These are phyloP conservation scores for Diaporthe humulicola DNA, from an alignment of 2,329 filamentous ascomycete genomes.

Conservation along the genomic window DNA sequence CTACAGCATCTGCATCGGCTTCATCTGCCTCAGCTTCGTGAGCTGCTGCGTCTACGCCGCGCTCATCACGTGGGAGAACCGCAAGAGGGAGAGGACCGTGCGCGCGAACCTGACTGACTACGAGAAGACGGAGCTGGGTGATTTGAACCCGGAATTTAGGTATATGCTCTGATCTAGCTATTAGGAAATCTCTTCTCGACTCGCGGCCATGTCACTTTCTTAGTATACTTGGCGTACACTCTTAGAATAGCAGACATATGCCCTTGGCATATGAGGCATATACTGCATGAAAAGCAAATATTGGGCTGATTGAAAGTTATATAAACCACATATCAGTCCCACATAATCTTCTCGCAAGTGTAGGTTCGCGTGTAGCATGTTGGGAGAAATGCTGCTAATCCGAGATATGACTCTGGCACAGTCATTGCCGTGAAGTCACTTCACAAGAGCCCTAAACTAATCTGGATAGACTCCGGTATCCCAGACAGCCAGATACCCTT, in stretches of 20 bases:
- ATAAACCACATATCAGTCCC: neutral
- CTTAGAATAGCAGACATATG: neutral
- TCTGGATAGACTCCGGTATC: slow-evolving; percentile 55
- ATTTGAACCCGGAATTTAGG: slow-evolving; percentile 52
- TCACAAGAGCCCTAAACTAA: slow-evolving; percentile 39
- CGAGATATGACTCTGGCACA: neutral
- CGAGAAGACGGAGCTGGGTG: slow-evolving; percentile 56
- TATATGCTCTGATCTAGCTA: slow-evolving; percentile 50
- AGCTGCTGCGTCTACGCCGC: slow-evolving; percentile 72
- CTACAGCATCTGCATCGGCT: slow-evolving; percentile 82
- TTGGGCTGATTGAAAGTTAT: neutral
- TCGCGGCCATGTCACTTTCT: neutral
- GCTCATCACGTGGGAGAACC: slow-evolving; percentile 72
- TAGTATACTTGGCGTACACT: neutral
- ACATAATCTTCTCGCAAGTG: no score
- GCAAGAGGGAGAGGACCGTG: slow-evolving; percentile 61
- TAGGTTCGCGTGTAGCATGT: neutral
- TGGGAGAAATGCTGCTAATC: neutral
- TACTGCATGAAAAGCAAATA: neutral
- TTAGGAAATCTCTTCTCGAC: neutral
- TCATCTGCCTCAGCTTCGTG: slow-evolving; percentile 76
- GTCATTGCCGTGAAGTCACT: neutral
- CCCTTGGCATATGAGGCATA: neutral
- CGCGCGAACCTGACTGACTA: slow-evolving; percentile 48
- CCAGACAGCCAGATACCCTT: slow-evolving; percentile 72